Evolutionary conservation across 108 stramenopile species (phyloP).

Genomic region (Fistulifera pelliculosa): DNA sequence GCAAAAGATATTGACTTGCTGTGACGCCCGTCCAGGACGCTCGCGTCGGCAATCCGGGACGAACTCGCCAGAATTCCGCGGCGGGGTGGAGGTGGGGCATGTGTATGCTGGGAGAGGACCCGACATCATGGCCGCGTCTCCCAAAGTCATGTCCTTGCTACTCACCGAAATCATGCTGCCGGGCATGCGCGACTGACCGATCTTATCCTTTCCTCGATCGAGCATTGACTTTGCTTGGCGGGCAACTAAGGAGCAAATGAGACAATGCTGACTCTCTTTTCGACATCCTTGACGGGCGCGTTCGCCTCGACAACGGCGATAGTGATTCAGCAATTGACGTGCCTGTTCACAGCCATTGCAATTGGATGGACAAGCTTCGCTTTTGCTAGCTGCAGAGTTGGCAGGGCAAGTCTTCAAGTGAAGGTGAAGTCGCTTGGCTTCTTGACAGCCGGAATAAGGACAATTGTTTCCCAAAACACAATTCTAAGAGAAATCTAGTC

Average conservation of each 20-base stretch:
- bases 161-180: neutral
- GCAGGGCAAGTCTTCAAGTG: slow-evolving; percentile 57
- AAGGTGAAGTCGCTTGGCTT: slow-evolving; percentile 59
- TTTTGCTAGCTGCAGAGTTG: slow-evolving; percentile 7
- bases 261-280: slow-evolving; percentile 30
- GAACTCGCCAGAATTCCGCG: neutral
- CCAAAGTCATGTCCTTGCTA: neutral
- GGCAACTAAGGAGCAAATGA: slow-evolving; percentile 50
- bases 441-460: slow-evolving; percentile 53
- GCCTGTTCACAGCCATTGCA: slow-evolving; percentile 72
- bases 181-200: neutral
- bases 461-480: slow-evolving; percentile 47
- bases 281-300: slow-evolving; percentile 37
- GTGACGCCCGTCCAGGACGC: too few relatives aligned
- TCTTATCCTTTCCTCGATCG: slow-evolving; percentile 7
- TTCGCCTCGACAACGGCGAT: slow-evolving; percentile 60
- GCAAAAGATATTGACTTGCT: too few relatives aligned
- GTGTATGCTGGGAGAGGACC: neutral
- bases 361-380: slow-evolving; percentile 40
- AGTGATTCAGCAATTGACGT: slow-evolving; percentile 69
- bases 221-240: slow-evolving; percentile 29
- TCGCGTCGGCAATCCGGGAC: neutral
- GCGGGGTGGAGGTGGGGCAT: slow-evolving; percentile 2
- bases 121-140: neutral
- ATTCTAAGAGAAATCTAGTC: slow-evolving; percentile 28